These are phyloP conservation scores for Chytriomyces confervae DNA, from an alignment of 192 early-diverging fungal genomes.

Conservation along the genomic window DNA sequence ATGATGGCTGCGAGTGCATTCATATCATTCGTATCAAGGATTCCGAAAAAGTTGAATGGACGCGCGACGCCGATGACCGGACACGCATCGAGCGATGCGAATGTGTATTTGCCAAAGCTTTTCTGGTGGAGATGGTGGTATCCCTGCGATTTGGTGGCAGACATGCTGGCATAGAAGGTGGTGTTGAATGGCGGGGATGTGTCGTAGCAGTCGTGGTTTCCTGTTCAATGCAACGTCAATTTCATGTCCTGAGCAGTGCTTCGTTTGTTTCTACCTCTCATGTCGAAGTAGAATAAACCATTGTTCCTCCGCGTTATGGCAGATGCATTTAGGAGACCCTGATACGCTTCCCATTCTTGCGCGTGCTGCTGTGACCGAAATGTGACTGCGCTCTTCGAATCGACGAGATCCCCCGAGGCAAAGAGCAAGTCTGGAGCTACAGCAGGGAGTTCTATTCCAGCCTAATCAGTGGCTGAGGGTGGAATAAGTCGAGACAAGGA, in stretches of 20 bases:
- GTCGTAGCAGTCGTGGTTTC: conserved; percentile 94
- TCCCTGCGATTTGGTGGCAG: conserved; percentile 5
- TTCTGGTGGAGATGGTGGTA: conserved; percentile 44
- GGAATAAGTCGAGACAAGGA: background rate
- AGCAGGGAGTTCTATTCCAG: conserved; percentile 67
- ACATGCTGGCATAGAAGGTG: background rate
- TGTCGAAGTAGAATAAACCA: conserved; percentile 78
- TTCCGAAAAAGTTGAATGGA: conserved; percentile 92
- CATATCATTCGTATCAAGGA: conserved; percentile 76
- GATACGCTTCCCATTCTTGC: conserved; percentile 80
- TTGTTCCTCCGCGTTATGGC: conserved; percentile 53
- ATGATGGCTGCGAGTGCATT: conserved; percentile 68
- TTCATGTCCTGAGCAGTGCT: background rate
- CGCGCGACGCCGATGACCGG: conserved; percentile 64
- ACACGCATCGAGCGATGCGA: conserved; percentile 74
- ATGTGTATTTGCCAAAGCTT: conserved; percentile 78
- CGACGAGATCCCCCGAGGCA: conserved; percentile 87
- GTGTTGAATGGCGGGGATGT: background rate
- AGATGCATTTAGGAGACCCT: conserved; percentile 62
- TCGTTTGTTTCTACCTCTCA: conserved; percentile 58
- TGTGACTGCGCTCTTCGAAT: conserved; percentile 76
- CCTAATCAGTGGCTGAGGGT: background rate
- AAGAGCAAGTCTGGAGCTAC: conserved; percentile 80
- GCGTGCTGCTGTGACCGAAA: conserved; percentile 74
- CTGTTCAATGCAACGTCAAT: background rate